Conservation (phyloP, 1,284 basidiomycete genomes). For the Lignosus rhinocerotis region DNA sequence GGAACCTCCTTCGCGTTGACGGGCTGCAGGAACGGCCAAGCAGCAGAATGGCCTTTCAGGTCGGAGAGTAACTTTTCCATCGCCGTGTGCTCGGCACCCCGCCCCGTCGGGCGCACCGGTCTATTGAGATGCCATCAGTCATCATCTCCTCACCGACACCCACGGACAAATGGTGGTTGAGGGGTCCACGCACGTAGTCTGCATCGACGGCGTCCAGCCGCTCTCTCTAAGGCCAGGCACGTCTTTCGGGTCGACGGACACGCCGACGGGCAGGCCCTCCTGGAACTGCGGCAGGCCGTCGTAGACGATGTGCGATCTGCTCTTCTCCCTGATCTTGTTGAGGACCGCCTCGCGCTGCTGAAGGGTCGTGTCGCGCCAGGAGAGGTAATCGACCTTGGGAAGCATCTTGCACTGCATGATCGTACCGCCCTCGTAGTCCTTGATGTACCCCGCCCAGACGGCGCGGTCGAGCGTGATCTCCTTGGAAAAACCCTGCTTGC, state of each 20-base stretch:
- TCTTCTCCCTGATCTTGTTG: constrained; percentile 87
- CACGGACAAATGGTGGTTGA: too few species aligned
- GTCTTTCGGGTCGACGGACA: constrained; percentile 65
- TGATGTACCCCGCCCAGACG: constrained; percentile 99
- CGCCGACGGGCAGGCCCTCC: constrained; percentile 47
- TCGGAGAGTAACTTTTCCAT: constrained; percentile 89
- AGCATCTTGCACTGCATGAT: constrained; percentile 99
- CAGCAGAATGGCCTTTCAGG: constrained; percentile 76
- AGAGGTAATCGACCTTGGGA: constrained; percentile 86
- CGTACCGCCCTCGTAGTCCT: constrained; percentile 99
- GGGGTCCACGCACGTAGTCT: constrained; percentile 48
- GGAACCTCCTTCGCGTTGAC: constrained; percentile 84
- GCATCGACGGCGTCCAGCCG: constrained; percentile 91
- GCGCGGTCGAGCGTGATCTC: constrained; percentile 91
- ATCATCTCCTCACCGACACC: neutral
- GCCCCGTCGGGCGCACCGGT: constrained; percentile 41
- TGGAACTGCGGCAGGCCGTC: constrained; percentile 82
- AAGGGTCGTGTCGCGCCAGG: constrained; percentile 78
- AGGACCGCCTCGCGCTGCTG: constrained; percentile 89
- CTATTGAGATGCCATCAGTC: constrained; percentile 6
- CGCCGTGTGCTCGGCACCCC: constrained; percentile 57
- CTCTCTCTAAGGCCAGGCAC: constrained; percentile 92
- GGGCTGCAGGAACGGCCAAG: constrained; percentile 88
- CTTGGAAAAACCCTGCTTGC: constrained; percentile 98
- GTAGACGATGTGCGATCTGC: constrained; percentile 86